phyloP scores from a whole-genome alignment of 2,329 filamentous ascomycete genomes.

The Fusarium sulawesiense region DNA sequence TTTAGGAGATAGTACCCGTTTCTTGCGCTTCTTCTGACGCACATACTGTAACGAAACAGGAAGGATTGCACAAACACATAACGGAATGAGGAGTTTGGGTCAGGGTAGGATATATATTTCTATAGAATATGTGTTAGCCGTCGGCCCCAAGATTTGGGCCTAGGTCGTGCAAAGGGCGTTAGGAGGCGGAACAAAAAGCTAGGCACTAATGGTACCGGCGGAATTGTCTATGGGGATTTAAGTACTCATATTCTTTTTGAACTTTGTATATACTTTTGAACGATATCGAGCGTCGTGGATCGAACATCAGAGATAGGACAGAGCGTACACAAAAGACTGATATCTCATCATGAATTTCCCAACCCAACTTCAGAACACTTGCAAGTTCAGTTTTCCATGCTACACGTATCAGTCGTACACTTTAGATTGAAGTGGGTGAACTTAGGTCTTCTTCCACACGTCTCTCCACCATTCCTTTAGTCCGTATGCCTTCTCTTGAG shows the following conservation, averaged over 20 bases:
- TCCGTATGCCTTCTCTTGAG: constrained; percentile 80
- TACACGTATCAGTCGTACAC: neutral
- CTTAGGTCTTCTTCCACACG: constrained; percentile 63
- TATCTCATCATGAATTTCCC: neutral
- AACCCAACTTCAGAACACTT: neutral
- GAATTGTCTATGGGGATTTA: constrained; percentile 14
- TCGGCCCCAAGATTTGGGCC: constrained; percentile 2
- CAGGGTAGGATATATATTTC: constrained; percentile 29
- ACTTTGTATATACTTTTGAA: constrained; percentile 14
- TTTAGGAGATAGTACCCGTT: constrained; percentile 47
- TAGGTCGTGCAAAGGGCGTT: constrained; percentile 3
- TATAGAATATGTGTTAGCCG: constrained; percentile 24
- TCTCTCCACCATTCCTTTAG: constrained; percentile 92
- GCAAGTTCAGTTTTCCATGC: neutral
- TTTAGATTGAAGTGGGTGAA: neutral
- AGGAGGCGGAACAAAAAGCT: constrained; percentile 25
- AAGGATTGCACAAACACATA: constrained; percentile 17
- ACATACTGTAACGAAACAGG: constrained; percentile 13
- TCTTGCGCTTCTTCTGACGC: constrained; percentile 12
- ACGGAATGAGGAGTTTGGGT: constrained; percentile 31
- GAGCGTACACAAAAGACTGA: neutral
- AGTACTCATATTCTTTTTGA: constrained; percentile 5
- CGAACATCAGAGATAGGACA: constrained; percentile 10
- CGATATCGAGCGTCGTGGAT: neutral
- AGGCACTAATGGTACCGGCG: constrained; percentile 23